These are phyloP conservation scores for Periglandula ipomoeae DNA, from an alignment of 2,329 filamentous ascomycete species.

Conservation along the genomic window DNA sequence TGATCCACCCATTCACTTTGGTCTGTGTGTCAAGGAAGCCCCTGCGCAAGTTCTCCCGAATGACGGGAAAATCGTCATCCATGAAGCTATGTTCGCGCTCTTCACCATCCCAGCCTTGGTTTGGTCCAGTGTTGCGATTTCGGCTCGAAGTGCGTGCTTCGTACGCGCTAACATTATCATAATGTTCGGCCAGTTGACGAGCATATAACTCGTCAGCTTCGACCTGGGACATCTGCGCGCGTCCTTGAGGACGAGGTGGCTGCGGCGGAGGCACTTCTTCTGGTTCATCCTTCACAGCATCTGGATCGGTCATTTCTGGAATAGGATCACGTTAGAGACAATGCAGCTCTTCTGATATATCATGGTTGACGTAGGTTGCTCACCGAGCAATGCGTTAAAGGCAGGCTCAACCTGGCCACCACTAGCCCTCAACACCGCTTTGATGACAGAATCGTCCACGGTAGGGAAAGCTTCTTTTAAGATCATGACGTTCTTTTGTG, in stretches of 20 bases:
- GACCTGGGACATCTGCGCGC: conserved; percentile 64
- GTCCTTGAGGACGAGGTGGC: conserved; percentile 65
- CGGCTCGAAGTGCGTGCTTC: conserved; percentile 45
- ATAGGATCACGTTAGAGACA: neutral
- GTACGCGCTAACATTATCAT: conserved; percentile 55
- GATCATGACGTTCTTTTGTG: conserved; percentile 78
- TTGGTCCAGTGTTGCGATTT: conserved; percentile 29
- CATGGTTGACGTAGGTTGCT: conserved; percentile 2
- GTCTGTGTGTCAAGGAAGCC: conserved; percentile 91
- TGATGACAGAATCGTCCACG: conserved; percentile 73
- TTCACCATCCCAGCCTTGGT: conserved; percentile 33
- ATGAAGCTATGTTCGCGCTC: conserved; percentile 83
- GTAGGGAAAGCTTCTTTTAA: conserved; percentile 88
- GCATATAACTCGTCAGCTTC: conserved; percentile 89
- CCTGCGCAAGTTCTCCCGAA: conserved; percentile 86
- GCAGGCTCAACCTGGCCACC: conserved; percentile 82
- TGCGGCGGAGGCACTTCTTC: conserved; percentile 58
- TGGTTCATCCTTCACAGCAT: conserved; percentile 47
- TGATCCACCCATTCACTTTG: conserved; percentile 90
- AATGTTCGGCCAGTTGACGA: conserved; percentile 86
- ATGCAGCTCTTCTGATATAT: neutral
- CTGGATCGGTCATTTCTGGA: conserved; percentile 70
- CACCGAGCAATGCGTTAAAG: conserved; percentile 88
- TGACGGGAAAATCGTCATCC: conserved; percentile 90
- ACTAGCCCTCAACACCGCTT: conserved; percentile 80